Conservation (phyloP, 257 asterid species). For the Thymus mandschuricus region DNA sequence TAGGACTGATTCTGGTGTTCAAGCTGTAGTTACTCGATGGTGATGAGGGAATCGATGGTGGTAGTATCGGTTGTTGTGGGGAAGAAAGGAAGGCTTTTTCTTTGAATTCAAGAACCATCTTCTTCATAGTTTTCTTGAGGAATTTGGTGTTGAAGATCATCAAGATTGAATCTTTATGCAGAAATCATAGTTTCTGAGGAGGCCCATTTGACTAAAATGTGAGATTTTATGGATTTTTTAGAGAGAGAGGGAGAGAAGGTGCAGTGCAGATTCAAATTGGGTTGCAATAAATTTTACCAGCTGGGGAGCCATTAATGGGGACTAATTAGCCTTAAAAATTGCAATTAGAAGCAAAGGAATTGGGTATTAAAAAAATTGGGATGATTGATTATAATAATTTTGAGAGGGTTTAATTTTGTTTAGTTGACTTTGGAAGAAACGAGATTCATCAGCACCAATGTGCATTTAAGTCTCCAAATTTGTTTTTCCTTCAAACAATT, state of each 20-base stretch:
- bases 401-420: slow-evolving; percentile 20
- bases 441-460: slow-evolving; percentile 52
- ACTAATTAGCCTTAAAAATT: slow-evolving; percentile 25
- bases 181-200: slow-evolving; percentile 27
- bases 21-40: slow-evolving; percentile 38
- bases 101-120: slow-evolving; percentile 43
- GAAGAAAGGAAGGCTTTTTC: slow-evolving; percentile 46
- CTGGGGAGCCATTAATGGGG: slow-evolving; percentile 37
- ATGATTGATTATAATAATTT: neutral
- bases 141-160: neutral
- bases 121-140: slow-evolving; percentile 6
- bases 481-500: neutral
- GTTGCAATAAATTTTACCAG: slow-evolving; percentile 36
- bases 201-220: slow-evolving; percentile 31
- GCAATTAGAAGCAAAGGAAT: slow-evolving; percentile 29
- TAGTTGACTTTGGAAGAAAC: slow-evolving; percentile 56
- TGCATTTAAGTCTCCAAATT: slow-evolving; percentile 47
- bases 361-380: neutral
- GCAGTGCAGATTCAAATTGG: slow-evolving; percentile 33
- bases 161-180: slow-evolving; percentile 41
- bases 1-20: slow-evolving; percentile 70
- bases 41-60: slow-evolving; percentile 39
- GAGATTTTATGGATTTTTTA: slow-evolving; percentile 11
- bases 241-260: slow-evolving; percentile 21
- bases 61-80: slow-evolving; percentile 46